Percentiles rank a stretch among this genome's conserved stretches.
phyloP scores from a whole-genome alignment of 73 alveolate species.

The Tetrahymena malaccensis region DNA sequence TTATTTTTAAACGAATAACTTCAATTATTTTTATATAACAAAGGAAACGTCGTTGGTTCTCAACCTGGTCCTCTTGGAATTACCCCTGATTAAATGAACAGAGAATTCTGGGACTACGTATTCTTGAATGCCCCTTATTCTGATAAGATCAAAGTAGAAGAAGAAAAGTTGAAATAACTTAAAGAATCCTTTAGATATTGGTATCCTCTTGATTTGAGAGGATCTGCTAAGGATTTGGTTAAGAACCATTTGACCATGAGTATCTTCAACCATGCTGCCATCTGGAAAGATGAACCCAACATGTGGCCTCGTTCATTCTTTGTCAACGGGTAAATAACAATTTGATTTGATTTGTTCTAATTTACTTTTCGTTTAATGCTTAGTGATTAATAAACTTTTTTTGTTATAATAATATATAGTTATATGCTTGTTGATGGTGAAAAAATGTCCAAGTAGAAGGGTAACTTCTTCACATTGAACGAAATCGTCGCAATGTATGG shows the following conservation, averaged over 20 bases:
- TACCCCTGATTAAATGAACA: conserved; percentile 82
- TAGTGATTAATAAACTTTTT: too few species aligned
- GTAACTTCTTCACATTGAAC: conserved; percentile 92
- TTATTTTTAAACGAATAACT: too few species aligned
- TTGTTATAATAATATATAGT: not conserved
- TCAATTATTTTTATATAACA: not conserved
- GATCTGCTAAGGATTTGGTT: conserved; percentile 97
- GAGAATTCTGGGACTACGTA: conserved; percentile 93
- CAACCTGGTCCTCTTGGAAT: conserved; percentile 65
- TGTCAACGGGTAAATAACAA: conserved; percentile 81
- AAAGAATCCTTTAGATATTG: conserved; percentile 93
- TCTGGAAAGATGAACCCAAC: conserved; percentile 87
- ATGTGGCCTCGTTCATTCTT: conserved; percentile 95
- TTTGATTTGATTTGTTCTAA: not conserved
- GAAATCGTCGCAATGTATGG: conserved; percentile 87
- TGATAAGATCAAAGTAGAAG: conserved; percentile 58
- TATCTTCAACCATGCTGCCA: conserved; percentile 97
- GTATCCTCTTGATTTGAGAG: conserved; percentile 99
- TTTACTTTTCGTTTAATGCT: too few species aligned
- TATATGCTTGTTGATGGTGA: conserved; percentile 89
- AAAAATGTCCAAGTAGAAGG: conserved; percentile 94
- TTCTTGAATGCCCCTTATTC: conserved; percentile 68
- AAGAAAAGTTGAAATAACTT: conserved; percentile 70
- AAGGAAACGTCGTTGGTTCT: conserved; percentile 67
- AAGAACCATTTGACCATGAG: conserved; percentile 97